Evolutionary conservation across 2,329 filamentous ascomycete genomes (phyloP), one percentile per base, ranked within the genome.

Genomic region (Cercospora sp.): DNA sequence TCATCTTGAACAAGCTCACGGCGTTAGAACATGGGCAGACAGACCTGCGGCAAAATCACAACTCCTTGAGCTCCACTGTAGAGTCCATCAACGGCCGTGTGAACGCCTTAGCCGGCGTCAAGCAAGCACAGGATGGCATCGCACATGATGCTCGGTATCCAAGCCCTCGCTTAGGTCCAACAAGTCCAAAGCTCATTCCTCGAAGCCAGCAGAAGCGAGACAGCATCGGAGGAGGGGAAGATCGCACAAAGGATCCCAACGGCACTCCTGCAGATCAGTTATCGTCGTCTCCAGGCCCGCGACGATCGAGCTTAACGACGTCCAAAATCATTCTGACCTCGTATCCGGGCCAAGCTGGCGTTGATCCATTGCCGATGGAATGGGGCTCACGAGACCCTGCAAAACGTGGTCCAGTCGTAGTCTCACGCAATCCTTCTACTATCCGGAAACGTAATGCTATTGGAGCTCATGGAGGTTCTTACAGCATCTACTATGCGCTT

Each of bases 401-500:
- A 67, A 84, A 89, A 75, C 88, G 94, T 80, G 95, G 94, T 1
- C 94, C 94, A 4, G 91, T 98, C 60, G 90, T 97, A 62, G 94
- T 97, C 53, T 95, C 91, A 28, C 87, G 93, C 74, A 86, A 88
- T 68, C 83, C 88, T 31, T 89, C 87, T 64, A 95, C 92, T 5
- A 91, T 96, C 74, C 86, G 92, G 65, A 87, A 89, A 77, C 89
- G 93, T 70, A 96, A 96, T 83, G 87, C 87, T 57, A 87, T 90
- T 76, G 88, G 87, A 75, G 90, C 88, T 67, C 90, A 91, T 73
- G 94, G 95, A 71, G 94, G 95, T 66, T 97, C 93, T 4, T 98
- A 99, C 79, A 93, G 92, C 69, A 94, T 97, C 72, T 98, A 98
- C 82, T 93, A 96, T 77, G 94, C 94, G 23, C 86, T 98, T 30